Conservation (phyloP, 1,284 basidiomycete species). For the Coriolopsis trogii region DNA sequence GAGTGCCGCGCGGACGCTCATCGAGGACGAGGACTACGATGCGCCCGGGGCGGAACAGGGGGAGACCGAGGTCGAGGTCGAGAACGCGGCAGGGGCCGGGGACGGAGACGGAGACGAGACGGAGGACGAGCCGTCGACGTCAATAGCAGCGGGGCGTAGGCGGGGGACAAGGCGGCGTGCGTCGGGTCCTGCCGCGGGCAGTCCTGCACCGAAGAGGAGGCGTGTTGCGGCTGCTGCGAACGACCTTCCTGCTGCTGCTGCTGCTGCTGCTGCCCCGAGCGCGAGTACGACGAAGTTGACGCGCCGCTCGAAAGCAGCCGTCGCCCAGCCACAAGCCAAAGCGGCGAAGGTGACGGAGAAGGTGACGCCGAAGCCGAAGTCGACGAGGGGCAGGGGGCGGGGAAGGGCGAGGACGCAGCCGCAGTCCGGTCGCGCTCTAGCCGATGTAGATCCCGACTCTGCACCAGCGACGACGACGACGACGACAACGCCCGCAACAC, state of each 20-base stretch:
- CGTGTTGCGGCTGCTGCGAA: slow-evolving; percentile 11
- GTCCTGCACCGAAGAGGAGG: slow-evolving; percentile 31
- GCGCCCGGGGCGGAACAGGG: slow-evolving; percentile 26
- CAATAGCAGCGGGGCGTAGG: neutral
- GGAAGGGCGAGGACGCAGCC: neutral
- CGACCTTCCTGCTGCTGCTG: neutral
- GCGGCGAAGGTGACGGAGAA: neutral
- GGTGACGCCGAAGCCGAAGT: slow-evolving; percentile 1
- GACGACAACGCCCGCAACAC: neutral
- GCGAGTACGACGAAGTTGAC: neutral
- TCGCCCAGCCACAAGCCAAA: no score
- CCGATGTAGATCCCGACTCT: no score
- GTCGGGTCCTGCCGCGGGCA: slow-evolving; percentile 20
- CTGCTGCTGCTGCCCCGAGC: neutral
- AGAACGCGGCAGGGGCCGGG: slow-evolving; percentile 1
- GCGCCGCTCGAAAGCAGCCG: slow-evolving; percentile 3
- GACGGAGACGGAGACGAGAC: slow-evolving; percentile 7
- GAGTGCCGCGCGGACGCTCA: slow-evolving; percentile 56
- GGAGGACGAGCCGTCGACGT: slow-evolving; percentile 18
- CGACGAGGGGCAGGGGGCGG: neutral
- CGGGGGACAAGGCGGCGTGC: slow-evolving; percentile 19
- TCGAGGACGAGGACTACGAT: slow-evolving; percentile 48
- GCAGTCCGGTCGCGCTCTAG: neutral
- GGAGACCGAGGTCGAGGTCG: slow-evolving; percentile 5
- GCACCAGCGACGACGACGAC: no score